Conservation (phyloP, 2,329 filamentous ascomycete species). For the Colletotrichum sp. region DNA sequence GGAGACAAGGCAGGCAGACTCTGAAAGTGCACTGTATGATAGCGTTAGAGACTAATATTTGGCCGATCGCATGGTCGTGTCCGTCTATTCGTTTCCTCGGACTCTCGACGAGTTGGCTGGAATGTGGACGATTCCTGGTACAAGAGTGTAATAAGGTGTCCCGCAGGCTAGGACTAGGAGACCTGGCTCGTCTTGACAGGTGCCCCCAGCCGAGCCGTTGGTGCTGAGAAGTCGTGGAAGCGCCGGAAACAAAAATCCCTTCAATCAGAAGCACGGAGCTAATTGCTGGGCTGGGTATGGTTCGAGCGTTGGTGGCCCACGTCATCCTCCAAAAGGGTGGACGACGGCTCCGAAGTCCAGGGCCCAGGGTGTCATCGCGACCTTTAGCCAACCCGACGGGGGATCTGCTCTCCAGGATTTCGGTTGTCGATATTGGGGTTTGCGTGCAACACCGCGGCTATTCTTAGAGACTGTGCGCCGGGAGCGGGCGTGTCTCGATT, state of each 20-base stretch:
- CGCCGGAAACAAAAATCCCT: slow-evolving; percentile 23
- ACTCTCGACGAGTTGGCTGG: background rate
- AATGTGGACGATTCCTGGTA: background rate
- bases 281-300: slow-evolving; percentile 6
- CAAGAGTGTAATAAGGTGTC: background rate
- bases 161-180: background rate
- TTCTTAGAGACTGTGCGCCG: slow-evolving; percentile 13
- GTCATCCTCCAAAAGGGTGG: slow-evolving; percentile 2
- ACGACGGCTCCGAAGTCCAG: slow-evolving; percentile 8
- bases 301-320: background rate
- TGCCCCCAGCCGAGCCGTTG: slow-evolving; percentile 7
- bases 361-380: slow-evolving; percentile 18
- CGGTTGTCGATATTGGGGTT: slow-evolving; percentile 16
- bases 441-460: slow-evolving; percentile 15
- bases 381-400: slow-evolving; percentile 5
- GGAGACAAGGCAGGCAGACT: background rate
- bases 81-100: background rate
- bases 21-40: background rate
- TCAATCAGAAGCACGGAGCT: slow-evolving; percentile 21
- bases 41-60: background rate
- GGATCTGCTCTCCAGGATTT: slow-evolving; percentile 23
- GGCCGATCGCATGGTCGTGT: background rate
- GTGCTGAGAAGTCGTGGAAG: slow-evolving; percentile 1
- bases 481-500: background rate
- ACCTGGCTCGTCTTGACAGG: slow-evolving; percentile 6